Base-by-base conservation (phyloP, 352 stramenopile species). In the Globisporangium cystogenes region DNA sequence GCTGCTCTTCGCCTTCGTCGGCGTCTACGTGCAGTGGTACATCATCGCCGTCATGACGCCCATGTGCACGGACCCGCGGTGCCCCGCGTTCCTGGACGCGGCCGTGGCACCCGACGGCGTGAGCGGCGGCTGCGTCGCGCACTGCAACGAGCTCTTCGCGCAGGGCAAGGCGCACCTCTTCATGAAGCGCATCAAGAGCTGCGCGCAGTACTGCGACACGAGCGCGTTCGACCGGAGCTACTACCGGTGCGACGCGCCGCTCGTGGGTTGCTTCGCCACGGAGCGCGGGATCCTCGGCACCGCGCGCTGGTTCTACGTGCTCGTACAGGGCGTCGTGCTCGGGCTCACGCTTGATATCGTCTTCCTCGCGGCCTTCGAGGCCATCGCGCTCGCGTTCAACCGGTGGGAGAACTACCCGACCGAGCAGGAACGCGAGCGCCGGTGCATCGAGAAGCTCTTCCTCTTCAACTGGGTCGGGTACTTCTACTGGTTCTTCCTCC, bases 401-500 rank as follows among this genome's bases (percentile, higher is more conserved):
- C 59, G 62, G 21, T 86, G 74, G 74, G 74, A 86, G 60, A 86
- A 83, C 60, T 86, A 83, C 57, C 55, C 58, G 41, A 86, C 74
- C 10, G 62, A 79, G 44, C 70, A 79, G 44, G 72, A 86, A 45
- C 67, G 69, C 50, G 70, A 82, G 53, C 64, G 47, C n/a, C 67
- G 72, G 1, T 70, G 65, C 52, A 72, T 83, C 41, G 70, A 79
- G 27, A 83, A 86, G 61, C 72, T 83, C 53, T 86, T 86, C 43
- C 55, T 86, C 29, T 86, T 86, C 74, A 79, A 82, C 64, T 86
- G 74, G 72, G 72, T 86, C 59, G 72, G 74, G 24, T 86, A 86
- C 63, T 86, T 86, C 55, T 86, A 86, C 62, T 86, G 74, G 74
- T 83, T 86, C 60, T 69, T 86, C 36, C 50, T 86, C 12, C 59